A percentile compares a stretch with the other conserved stretches of the same genome.
These are phyloP conservation scores for Fraxinus sp. DNA, from an alignment of 305 asterid species.

Conservation along the genomic window DNA sequence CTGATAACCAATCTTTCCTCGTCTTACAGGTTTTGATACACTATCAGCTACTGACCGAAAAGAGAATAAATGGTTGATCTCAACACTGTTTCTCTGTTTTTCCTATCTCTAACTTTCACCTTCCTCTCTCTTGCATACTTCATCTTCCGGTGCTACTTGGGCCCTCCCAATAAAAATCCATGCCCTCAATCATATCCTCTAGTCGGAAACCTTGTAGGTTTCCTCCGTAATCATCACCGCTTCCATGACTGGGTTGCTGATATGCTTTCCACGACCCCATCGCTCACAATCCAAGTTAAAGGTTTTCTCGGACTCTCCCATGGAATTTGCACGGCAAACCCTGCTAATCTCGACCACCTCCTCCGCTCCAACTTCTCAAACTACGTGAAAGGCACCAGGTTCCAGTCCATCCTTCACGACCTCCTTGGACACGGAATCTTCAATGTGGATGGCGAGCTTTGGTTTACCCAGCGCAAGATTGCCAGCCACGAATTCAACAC, in stretches of 20 bases:
- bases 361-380: slow-evolving; percentile 40
- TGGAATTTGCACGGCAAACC: slow-evolving; percentile 42
- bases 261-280: slow-evolving; percentile 32
- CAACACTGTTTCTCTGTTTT: background rate
- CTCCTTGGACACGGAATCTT: slow-evolving; percentile 49
- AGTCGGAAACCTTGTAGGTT: slow-evolving; percentile 40
- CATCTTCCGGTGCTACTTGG: background rate
- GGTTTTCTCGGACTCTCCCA: slow-evolving; percentile 40
- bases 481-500: slow-evolving; percentile 50
- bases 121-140: slow-evolving; percentile 16
- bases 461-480: slow-evolving; percentile 42
- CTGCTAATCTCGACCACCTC: slow-evolving; percentile 33
- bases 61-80: slow-evolving; percentile 20
- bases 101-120: background rate
- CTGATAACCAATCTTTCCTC: background rate
- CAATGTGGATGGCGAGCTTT: slow-evolving; percentile 44
- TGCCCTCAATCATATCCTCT: slow-evolving; percentile 45
- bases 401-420: slow-evolving; percentile 31
- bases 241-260: slow-evolving; percentile 44
- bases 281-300: slow-evolving; percentile 44
- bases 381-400: slow-evolving; percentile 39
- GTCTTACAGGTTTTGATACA: background rate
- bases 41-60: background rate
- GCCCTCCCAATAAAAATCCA: background rate
- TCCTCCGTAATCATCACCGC: slow-evolving; percentile 39